Percentiles rank a stretch among this genome's conserved stretches.
Evolutionary conservation across 2,329 filamentous ascomycete species (phyloP).

Genomic region (Ampelomyces quisqualis): DNA sequence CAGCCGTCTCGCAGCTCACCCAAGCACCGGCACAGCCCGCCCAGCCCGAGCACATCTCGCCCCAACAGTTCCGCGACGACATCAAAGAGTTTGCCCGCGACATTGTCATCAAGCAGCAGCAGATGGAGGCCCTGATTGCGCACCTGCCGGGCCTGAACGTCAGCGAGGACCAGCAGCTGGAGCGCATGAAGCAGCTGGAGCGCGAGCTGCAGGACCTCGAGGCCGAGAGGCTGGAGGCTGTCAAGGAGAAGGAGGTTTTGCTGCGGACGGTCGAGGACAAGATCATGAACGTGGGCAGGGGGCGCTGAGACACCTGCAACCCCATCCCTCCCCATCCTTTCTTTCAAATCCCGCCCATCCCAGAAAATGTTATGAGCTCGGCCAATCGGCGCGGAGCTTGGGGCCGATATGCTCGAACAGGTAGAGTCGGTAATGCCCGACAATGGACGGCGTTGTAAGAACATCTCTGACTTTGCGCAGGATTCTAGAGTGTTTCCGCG

Average conservation of each 20-base stretch:
- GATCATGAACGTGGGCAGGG: constrained; percentile 40
- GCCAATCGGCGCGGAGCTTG: too few relatives aligned
- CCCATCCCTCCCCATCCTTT: constrained; percentile 4
- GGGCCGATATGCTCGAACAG: too few relatives aligned
- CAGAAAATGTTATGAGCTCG: too few relatives aligned
- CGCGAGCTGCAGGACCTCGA: constrained; percentile 47
- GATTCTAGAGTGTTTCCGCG: too few relatives aligned
- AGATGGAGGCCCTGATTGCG: constrained; percentile 76
- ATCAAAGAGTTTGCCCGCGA: constrained; percentile 74
- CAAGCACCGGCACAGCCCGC: constrained; percentile 5
- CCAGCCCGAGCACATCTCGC: constrained; percentile 15
- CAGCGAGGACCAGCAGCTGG: constrained; percentile 74
- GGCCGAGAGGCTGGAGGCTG: constrained; percentile 43
- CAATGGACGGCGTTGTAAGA: too few relatives aligned
- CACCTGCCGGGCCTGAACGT: constrained; percentile 74
- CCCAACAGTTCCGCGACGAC: constrained; percentile 61
- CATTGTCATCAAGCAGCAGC: constrained; percentile 76
- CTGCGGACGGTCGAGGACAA: constrained; percentile 50
- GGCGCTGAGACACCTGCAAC: constrained; percentile 14
- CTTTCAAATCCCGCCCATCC: constrained; percentile 9
- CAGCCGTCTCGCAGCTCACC: constrained; percentile 15
- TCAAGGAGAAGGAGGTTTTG: constrained; percentile 47
- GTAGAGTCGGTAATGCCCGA: too few relatives aligned
- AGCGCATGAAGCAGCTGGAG: constrained; percentile 53
- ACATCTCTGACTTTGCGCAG: too few relatives aligned